phyloP scores from a whole-genome alignment of 768 basidiomycete species.

The Pleurotus salmoneostramineus region DNA sequence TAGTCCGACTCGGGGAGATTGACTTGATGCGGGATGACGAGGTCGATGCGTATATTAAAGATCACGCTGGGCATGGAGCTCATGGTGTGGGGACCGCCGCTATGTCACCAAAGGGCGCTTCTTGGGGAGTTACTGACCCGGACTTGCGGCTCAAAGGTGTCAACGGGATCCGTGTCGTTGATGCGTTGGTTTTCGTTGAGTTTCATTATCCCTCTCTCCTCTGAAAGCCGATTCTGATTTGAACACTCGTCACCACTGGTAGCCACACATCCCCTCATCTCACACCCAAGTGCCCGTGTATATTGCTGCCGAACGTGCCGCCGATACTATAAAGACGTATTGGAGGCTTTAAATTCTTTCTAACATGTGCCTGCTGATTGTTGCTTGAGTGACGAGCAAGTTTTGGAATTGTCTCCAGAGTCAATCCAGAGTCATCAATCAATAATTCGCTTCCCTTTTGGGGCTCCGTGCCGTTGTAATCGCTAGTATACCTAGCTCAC shows the following conservation, averaged over 20 bases:
- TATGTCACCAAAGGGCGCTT: slow-evolving; percentile 24
- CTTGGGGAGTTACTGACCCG: slow-evolving; percentile 31
- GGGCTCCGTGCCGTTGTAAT: no score
- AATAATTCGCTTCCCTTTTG: no score
- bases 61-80: slow-evolving; percentile 14
- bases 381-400: no score
- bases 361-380: no score
- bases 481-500: no score
- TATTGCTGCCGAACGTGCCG: slow-evolving; percentile 24
- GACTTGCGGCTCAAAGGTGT: slow-evolving; percentile 32
- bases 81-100: slow-evolving; percentile 30
- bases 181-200: slow-evolving; percentile 33
- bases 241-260: slow-evolving; percentile 1
- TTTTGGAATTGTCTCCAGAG: no score
- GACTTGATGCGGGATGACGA: slow-evolving; percentile 19
- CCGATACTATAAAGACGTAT: slow-evolving; percentile 20
- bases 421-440: no score
- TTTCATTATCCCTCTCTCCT: not conserved
- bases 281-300: slow-evolving; percentile 25
- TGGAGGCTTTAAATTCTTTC: not conserved
- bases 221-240: not conserved
- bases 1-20: slow-evolving; percentile 12
- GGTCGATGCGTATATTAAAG: slow-evolving; percentile 21
- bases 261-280: slow-evolving; percentile 18
- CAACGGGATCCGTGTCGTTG: slow-evolving; percentile 29